Percentiles rank a stretch among this genome's conserved stretches.
Evolutionary conservation across 805 yeast genomes (phyloP).

Genomic region (Lipomyces sp.): DNA sequence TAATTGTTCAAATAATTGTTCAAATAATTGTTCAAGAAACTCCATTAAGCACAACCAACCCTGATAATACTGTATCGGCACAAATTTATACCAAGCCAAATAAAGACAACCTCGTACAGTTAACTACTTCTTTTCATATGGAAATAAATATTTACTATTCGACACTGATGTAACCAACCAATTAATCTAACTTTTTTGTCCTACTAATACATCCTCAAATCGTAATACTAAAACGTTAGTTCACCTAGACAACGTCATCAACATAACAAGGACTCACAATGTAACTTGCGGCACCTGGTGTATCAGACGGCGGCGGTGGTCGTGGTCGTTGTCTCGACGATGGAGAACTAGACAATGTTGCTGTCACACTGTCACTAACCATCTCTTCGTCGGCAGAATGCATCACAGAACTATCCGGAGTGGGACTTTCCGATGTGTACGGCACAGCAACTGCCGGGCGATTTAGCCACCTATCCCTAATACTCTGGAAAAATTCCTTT

Average conservation of each 20-base stretch:
- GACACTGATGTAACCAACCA: not conserved
- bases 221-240: slow-evolving; percentile 26
- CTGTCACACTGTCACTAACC: slow-evolving; percentile 14
- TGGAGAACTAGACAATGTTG: slow-evolving; percentile 29
- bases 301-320: slow-evolving; percentile 37
- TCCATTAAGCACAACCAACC: too few species aligned
- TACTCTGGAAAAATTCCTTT: slow-evolving; percentile 23
- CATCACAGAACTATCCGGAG: slow-evolving; percentile 18
- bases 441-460: slow-evolving; percentile 37
- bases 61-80: too few species aligned
- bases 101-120: too few species aligned
- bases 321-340: slow-evolving; percentile 17
- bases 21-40: too few species aligned
- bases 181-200: not conserved
- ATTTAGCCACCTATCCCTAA: slow-evolving; percentile 23
- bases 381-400: slow-evolving; percentile 17
- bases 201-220: slow-evolving; percentile 29
- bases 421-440: slow-evolving; percentile 31
- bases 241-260: not conserved
- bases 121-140: too few species aligned
- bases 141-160: too few species aligned
- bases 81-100: too few species aligned
- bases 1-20: too few species aligned
- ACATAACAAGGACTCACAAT: slow-evolving; percentile 20
- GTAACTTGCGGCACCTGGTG: slow-evolving; percentile 31